Evolutionary conservation across 768 basidiomycete species (phyloP), one percentile per base, ranked within the genome.

Genomic region (Termitomyces sp.): DNA sequence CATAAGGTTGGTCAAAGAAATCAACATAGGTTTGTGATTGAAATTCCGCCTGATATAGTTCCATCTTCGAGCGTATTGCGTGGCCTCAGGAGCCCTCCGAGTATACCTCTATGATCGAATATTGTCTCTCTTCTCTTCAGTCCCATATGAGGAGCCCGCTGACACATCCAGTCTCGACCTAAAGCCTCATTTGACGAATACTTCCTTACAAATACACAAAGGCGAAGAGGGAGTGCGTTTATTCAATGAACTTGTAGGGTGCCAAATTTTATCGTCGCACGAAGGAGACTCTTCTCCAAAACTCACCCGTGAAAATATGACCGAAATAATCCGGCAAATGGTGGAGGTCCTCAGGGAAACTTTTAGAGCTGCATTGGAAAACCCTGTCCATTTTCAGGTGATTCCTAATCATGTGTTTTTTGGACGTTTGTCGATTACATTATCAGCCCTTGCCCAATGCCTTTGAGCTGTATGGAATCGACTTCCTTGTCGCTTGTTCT

Each of bases 381-480:
- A 85, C 63, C 89, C 92, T 16, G 70, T 92, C 24, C 85, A 94
- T 68, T 95, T 95, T 65, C 92, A 95, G 80, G 94, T 84, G 66
- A 45, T 75, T 62, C 41, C 10, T 32, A 43, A 11, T 18, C 14
- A 20, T 6, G 24, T 56, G 35, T 3, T 30, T n/a, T 38, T 13
- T 57, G n/a, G 9, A 46, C 36, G 14, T n/a, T 56, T 43, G 28
- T 44, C 4, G 49, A 57, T 63, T 4, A 63, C 1, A n/a, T 13
- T 20, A 44, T 24, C 26, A 97, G 91, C 81, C 90, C 1, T 69
- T 94, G 22, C 87, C 91, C 1, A 98, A 98, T 67, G 92, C 91
- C 0, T 98, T 98, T 66, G 96, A 98, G 68, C 81, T 98, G 16
- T 98, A 87, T 66, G 97, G 97, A 0, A 81, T 90, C n/a, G 97